Evolutionary conservation across 2,329 filamentous ascomycete species (phyloP).

Genomic region (Cadophora gregata): DNA sequence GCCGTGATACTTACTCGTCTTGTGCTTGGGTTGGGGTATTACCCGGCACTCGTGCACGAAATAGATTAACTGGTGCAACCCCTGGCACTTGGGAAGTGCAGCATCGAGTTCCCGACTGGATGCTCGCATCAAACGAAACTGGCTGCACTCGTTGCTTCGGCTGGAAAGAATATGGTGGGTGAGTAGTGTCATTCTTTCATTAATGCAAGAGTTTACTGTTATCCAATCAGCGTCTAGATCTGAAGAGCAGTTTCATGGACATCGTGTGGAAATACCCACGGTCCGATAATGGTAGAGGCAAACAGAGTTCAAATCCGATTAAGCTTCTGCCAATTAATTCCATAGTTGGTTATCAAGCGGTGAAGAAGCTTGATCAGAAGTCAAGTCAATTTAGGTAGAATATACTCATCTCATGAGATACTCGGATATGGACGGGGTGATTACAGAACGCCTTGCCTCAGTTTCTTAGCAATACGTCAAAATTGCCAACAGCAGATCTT

Average conservation of each 20-base stretch:
- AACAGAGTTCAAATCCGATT: neutral
- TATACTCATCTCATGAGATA: no score
- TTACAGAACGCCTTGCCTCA: neutral
- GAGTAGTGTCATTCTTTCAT: neutral
- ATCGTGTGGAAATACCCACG: neutral
- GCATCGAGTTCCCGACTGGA: neutral
- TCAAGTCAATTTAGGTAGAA: neutral
- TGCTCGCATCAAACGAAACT: neutral
- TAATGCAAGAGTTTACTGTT: neutral
- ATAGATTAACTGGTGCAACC: neutral
- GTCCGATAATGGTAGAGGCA: neutral
- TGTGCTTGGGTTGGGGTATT: neutral
- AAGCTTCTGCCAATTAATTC: conserved; percentile 9
- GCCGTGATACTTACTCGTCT: neutral
- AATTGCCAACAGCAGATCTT: neutral
- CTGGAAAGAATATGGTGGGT: neutral
- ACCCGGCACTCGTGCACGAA: conserved; percentile 2
- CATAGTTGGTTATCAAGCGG: neutral
- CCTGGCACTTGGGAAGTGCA: neutral
- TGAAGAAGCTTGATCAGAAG: neutral
- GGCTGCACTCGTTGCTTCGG: neutral
- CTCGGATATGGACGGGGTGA: neutral
- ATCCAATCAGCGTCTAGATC: neutral
- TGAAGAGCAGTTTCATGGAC: neutral
- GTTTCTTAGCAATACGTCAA: neutral